phyloP scores from a whole-genome alignment of 768 basidiomycete genomes.

The Boletus tomentosulus region DNA sequence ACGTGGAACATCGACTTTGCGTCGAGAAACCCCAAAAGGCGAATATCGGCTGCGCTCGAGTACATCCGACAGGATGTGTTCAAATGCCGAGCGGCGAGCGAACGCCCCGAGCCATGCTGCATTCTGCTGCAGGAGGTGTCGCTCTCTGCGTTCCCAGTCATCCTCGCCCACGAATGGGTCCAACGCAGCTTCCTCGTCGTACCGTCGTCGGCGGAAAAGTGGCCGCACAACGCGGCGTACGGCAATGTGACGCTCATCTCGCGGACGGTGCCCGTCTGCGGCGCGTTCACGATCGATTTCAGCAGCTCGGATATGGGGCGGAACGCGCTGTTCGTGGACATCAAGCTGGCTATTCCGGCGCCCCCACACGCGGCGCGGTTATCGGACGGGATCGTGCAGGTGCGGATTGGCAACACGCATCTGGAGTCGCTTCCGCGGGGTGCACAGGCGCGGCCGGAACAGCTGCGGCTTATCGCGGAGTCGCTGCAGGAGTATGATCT shows the following conservation, averaged over 20 bases:
- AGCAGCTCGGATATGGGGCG: constrained; percentile 48
- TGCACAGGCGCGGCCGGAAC: constrained; percentile 40
- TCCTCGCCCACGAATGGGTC: constrained; percentile 62
- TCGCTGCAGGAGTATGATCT: constrained; percentile 45
- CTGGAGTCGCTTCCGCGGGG: constrained; percentile 60
- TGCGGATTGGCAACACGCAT: constrained; percentile 71
- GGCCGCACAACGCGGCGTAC: constrained; percentile 48
- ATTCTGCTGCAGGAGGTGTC: constrained; percentile 72
- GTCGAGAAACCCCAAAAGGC: constrained; percentile 33
- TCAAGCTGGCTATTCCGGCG: constrained; percentile 41
- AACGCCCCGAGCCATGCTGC: constrained; percentile 53
- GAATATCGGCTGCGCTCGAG: constrained; percentile 46
- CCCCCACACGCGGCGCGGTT: constrained; percentile 29
- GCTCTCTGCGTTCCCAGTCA: constrained; percentile 36
- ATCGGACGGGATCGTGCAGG: constrained; percentile 37
- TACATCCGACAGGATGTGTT: constrained; percentile 55
- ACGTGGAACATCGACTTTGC: constrained; percentile 71
- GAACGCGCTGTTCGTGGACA: constrained; percentile 54
- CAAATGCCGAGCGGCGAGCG: constrained; percentile 35
- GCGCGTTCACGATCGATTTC: constrained; percentile 50
- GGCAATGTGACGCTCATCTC: constrained; percentile 73
- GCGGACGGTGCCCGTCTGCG: constrained; percentile 46
- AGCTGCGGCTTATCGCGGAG: constrained; percentile 50
- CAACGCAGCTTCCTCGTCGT: constrained; percentile 54
- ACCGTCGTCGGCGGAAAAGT: constrained; percentile 51